These are phyloP conservation scores for Urostyla sp. DNA, from an alignment of 73 alveolate genomes.

Conservation along the genomic window DNA sequence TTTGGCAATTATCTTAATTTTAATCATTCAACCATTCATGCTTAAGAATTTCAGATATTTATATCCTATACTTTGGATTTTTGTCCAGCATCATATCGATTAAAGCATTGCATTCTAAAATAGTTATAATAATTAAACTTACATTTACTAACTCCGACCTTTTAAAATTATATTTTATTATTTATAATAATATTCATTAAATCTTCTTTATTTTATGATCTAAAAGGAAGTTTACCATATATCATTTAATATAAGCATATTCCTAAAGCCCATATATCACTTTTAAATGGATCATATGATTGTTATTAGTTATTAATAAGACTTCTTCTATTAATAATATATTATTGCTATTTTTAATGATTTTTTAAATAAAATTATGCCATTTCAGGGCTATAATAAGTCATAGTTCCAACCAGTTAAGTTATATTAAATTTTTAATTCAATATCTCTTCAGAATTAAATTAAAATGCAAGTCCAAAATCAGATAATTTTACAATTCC, in stretches of 20 bases:
- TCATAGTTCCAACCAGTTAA: constrained; percentile 68
- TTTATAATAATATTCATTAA: constrained; percentile 10
- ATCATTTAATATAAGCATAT: constrained; percentile 77
- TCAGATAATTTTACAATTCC: constrained; percentile 77
- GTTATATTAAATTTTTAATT: constrained; percentile 27
- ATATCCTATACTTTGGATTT: constrained; percentile 80
- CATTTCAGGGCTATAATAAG: constrained; percentile 74
- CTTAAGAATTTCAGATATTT: constrained; percentile 73
- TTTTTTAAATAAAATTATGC: constrained; percentile 45
- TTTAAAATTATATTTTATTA: no score
- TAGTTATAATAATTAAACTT: background rate
- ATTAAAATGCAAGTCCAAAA: constrained; percentile 75
- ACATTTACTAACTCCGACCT: no score
- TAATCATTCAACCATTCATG: constrained; percentile 83
- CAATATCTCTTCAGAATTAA: constrained; percentile 60
- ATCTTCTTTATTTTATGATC: constrained; percentile 48
- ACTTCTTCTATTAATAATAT: no score
- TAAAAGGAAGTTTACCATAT: constrained; percentile 75
- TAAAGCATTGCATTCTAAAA: constrained; percentile 56
- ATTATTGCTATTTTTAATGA: constrained; percentile 33
- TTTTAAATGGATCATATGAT: no score
- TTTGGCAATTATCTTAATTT: no score
- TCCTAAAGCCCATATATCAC: constrained; percentile 84
- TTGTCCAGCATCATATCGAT: constrained; percentile 73
- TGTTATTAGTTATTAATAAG: no score